Conservation (phyloP, 1,284 basidiomycete species). For the Trametes sp. region DNA sequence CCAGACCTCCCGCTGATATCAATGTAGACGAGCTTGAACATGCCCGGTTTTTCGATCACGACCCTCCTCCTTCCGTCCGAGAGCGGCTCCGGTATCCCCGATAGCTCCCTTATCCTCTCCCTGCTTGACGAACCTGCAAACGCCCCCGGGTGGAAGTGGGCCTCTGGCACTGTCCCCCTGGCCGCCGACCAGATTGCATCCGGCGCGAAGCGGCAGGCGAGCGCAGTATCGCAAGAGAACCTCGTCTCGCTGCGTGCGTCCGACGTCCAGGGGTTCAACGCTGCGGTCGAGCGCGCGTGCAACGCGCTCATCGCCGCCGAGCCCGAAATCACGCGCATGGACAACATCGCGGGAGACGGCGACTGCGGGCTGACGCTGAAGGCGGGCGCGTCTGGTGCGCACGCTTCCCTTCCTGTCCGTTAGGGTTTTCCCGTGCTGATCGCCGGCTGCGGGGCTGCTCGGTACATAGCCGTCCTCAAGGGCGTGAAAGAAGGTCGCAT, state of each 20-base stretch:
- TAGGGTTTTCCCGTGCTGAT: constrained; percentile 11
- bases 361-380: constrained; percentile 90
- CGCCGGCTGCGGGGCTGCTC: not conserved
- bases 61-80: constrained; percentile 79
- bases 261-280: constrained; percentile 59
- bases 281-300: constrained; percentile 70
- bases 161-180: constrained; percentile 51
- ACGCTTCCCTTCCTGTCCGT: not conserved
- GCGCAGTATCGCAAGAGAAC: constrained; percentile 17
- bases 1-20: not conserved
- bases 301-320: constrained; percentile 79
- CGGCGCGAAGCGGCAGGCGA: constrained; percentile 27
- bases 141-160: constrained; percentile 88
- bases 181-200: constrained; percentile 37
- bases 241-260: constrained; percentile 46
- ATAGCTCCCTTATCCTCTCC: constrained; percentile 64
- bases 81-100: constrained; percentile 43
- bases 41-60: constrained; percentile 94
- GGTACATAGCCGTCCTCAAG: constrained; percentile 57
- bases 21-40: constrained; percentile 86
- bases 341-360: constrained; percentile 79
- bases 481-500: constrained; percentile 59
- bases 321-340: constrained; percentile 89
- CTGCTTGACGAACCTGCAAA: constrained; percentile 80
- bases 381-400: constrained; percentile 63